These are phyloP conservation scores for Magnaporthales sp. DNA, from an alignment of 2,329 filamentous ascomycete genomes.

Conservation along the genomic window DNA sequence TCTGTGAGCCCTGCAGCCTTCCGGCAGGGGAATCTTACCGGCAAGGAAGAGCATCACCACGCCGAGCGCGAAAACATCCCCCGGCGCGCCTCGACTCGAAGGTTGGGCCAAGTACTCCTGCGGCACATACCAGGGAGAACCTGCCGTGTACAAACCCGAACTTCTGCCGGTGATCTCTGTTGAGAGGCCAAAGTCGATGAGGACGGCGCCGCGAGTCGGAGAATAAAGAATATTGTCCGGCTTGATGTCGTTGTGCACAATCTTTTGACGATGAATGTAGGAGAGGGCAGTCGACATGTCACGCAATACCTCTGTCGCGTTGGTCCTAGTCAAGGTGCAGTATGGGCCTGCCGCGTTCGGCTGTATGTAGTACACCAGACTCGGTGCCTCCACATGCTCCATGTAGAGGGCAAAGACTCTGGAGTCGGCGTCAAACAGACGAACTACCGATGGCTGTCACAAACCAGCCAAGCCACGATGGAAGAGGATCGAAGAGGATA, in stretches of 20 bases:
- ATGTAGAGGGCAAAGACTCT: neutral
- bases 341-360: neutral
- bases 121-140: neutral
- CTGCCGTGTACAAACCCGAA: neutral
- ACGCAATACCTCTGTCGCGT: neutral
- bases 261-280: neutral
- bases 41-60: neutral
- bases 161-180: neutral
- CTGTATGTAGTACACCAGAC: neutral
- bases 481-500: too few species aligned
- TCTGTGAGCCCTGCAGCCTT: neutral
- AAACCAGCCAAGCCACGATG: neutral
- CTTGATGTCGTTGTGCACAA: conserved; percentile 5
- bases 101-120: neutral
- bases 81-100: neutral
- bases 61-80: neutral
- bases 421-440: neutral
- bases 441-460: neutral
- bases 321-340: neutral
- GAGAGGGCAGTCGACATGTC: neutral
- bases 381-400: neutral
- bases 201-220: neutral
- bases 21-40: neutral
- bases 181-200: conserved; percentile 5
- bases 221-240: neutral